Evolutionary conservation across 345 rosid species (phyloP).

Genomic region (Arabis alpina): DNA sequence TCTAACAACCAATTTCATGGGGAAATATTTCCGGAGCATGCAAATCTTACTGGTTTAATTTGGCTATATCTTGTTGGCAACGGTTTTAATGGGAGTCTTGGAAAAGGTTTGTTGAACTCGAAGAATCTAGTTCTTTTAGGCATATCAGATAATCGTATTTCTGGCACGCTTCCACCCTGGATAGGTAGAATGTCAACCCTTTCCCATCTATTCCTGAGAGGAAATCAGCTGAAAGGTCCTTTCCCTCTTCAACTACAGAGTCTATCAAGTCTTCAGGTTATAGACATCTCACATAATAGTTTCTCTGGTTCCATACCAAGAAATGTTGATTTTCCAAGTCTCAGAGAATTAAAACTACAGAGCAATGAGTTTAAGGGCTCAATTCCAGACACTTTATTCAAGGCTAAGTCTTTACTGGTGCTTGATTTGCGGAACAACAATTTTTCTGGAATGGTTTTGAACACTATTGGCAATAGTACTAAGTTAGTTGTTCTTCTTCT

Average conservation of each 20-base stretch:
- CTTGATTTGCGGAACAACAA: slow-evolving; percentile 61
- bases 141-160: slow-evolving; percentile 27
- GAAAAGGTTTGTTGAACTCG: slow-evolving; percentile 7
- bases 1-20: slow-evolving; percentile 32
- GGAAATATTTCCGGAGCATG: background rate
- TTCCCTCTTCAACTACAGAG: slow-evolving; percentile 63
- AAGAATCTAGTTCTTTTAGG: slow-evolving; percentile 9
- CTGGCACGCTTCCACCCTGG: slow-evolving; percentile 13
- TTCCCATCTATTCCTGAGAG: background rate
- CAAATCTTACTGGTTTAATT: slow-evolving; percentile 28
- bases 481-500: slow-evolving; percentile 62
- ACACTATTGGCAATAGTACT: slow-evolving; percentile 55
- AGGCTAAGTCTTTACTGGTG: slow-evolving; percentile 48
- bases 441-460: slow-evolving; percentile 52
- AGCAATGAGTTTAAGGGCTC: slow-evolving; percentile 50
- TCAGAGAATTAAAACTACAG: slow-evolving; percentile 10
- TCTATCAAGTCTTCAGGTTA: slow-evolving; percentile 45
- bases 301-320: slow-evolving; percentile 64
- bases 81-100: slow-evolving; percentile 27
- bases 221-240: slow-evolving; percentile 16
- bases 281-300: slow-evolving; percentile 60
- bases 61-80: slow-evolving; percentile 27
- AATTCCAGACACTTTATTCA: slow-evolving; percentile 48
- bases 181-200: slow-evolving; percentile 12
- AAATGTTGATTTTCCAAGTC: slow-evolving; percentile 51